Conservation (phyloP, 768 basidiomycete genomes). For the Lyophyllum shimeji region DNA sequence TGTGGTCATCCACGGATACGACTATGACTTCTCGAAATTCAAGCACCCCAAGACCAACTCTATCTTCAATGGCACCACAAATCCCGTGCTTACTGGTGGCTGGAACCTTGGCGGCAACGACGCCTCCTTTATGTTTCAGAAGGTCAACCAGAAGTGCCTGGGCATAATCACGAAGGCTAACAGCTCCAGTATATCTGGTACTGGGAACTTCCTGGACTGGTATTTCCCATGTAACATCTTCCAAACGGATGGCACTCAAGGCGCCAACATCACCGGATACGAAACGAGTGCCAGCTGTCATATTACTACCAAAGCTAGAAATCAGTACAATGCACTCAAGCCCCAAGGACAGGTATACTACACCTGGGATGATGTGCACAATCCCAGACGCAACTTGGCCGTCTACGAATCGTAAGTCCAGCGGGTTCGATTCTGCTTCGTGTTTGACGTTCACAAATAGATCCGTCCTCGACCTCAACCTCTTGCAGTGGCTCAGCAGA, state of each 20-base stretch:
- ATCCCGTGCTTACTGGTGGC: slow-evolving; percentile 76
- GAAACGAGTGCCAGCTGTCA: slow-evolving; percentile 73
- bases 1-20: slow-evolving; percentile 92
- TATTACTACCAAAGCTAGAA: slow-evolving; percentile 50
- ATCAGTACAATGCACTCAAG: slow-evolving; percentile 44
- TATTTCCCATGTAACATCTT: slow-evolving; percentile 97
- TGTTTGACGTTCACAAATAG: slow-evolving; percentile 37
- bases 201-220: slow-evolving; percentile 72
- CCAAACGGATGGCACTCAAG: slow-evolving; percentile 62
- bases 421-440: not conserved
- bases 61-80: slow-evolving; percentile 74
- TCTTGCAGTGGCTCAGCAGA: slow-evolving; percentile 82
- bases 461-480: slow-evolving; percentile 81
- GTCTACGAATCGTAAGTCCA: slow-evolving; percentile 86
- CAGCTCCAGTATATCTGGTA: slow-evolving; percentile 70
- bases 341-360: slow-evolving; percentile 89
- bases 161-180: slow-evolving; percentile 71
- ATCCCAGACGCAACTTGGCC: slow-evolving; percentile 75
- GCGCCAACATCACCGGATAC: slow-evolving; percentile 71
- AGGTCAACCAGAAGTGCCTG: slow-evolving; percentile 79
- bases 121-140: slow-evolving; percentile 94
- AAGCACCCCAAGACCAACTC: slow-evolving; percentile 71
- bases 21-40: slow-evolving; percentile 89
- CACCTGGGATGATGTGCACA: slow-evolving; percentile 83
- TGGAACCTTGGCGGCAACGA: slow-evolving; percentile 88